A percentile compares a stretch with the other conserved stretches of the same genome.
These are phyloP conservation scores for Rhodotorula sp. DNA, from an alignment of 1,284 basidiomycete genomes.

Conservation along the genomic window DNA sequence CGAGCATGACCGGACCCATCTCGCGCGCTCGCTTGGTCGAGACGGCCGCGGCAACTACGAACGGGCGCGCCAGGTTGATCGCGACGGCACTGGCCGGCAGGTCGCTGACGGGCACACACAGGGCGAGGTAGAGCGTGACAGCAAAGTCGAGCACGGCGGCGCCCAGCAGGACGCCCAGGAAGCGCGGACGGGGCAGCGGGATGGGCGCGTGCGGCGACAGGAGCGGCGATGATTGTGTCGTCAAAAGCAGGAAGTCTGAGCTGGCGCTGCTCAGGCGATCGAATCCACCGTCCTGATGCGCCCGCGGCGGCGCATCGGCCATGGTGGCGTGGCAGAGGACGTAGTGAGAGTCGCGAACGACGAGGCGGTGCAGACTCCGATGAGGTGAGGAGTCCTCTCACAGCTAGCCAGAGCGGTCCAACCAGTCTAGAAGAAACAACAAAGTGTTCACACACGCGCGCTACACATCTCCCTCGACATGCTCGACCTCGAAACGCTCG, in stretches of 20 bases:
- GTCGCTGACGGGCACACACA: neutral
- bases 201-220: neutral
- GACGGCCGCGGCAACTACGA: conserved; percentile 2
- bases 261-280: neutral
- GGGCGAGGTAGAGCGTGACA: neutral
- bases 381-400: neutral
- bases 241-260: conserved; percentile 15
- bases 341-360: neutral
- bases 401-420: neutral
- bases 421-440: neutral
- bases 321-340: neutral
- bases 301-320: neutral
- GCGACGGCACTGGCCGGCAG: neutral
- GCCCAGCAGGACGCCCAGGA: conserved; percentile 1
- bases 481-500: conserved; percentile 29
- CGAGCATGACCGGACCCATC: conserved; percentile 6
- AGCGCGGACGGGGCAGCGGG: conserved; percentile 21
- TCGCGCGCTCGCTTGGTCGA: neutral
- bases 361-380: neutral
- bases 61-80: neutral
- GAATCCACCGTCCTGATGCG: neutral
- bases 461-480: conserved; percentile 36
- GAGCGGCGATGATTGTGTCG: conserved; percentile 1
- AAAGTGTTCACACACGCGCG: neutral
- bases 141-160: conserved; percentile 2